These are phyloP conservation scores for Diaporthe velutina DNA, from an alignment of 2,329 filamentous ascomycete species.

Conservation along the genomic window DNA sequence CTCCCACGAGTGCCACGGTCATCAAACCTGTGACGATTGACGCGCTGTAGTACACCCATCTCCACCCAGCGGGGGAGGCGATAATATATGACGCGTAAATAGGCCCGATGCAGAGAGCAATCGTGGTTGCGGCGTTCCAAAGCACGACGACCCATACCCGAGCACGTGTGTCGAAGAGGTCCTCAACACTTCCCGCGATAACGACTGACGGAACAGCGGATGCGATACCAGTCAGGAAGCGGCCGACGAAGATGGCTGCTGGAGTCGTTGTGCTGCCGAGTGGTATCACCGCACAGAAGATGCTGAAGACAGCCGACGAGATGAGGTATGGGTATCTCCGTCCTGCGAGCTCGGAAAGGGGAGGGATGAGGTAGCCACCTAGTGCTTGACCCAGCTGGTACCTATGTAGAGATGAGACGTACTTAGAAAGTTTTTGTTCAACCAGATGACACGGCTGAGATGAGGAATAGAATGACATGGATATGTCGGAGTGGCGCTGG, in stretches of 20 bases:
- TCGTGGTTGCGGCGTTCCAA: slow-evolving; percentile 58
- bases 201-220: slow-evolving; percentile 62
- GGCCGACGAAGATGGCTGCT: slow-evolving; percentile 52
- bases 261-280: slow-evolving; percentile 42
- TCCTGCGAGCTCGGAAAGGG: slow-evolving; percentile 54
- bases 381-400: slow-evolving; percentile 54
- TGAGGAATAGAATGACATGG: neutral
- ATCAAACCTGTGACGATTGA: slow-evolving; percentile 53
- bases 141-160: slow-evolving; percentile 60
- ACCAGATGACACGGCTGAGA: rapidly evolving
- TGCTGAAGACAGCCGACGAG: slow-evolving; percentile 49
- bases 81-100: slow-evolving; percentile 56
- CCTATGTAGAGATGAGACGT: slow-evolving; percentile 39
- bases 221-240: slow-evolving; percentile 57
- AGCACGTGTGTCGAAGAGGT: slow-evolving; percentile 60
- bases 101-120: slow-evolving; percentile 58
- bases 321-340: slow-evolving; percentile 50
- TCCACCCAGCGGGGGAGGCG: slow-evolving; percentile 49
- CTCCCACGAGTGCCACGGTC: slow-evolving; percentile 50
- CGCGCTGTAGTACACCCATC: slow-evolving; percentile 59
- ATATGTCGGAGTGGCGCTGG: neutral
- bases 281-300: slow-evolving; percentile 54
- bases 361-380: slow-evolving; percentile 54
- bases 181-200: slow-evolving; percentile 61
- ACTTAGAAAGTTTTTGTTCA: neutral